Conservation (phyloP, 345 rosid genomes). For the Dipteronia sinensis region DNA sequence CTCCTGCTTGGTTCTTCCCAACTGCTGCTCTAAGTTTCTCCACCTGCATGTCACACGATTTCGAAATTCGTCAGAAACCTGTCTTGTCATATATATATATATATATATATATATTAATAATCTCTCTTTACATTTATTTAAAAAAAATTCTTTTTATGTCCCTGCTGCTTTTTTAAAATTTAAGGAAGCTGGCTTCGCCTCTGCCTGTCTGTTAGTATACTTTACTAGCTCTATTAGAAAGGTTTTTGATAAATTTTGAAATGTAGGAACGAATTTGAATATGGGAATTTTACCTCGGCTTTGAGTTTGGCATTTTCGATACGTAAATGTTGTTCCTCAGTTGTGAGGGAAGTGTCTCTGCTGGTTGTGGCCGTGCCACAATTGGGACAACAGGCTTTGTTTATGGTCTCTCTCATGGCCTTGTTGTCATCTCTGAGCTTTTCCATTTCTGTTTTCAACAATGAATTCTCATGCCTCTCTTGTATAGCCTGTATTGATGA, state of each 20-base stretch:
- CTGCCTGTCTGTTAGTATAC: too few relatives aligned
- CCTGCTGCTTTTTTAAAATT: too few relatives aligned
- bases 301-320: slow-evolving; percentile 88
- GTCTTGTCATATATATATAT: too few relatives aligned
- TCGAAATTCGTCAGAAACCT: not conserved
- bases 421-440: slow-evolving; percentile 85
- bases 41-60: slow-evolving; percentile 36
- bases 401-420: slow-evolving; percentile 78
- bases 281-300: slow-evolving; percentile 53
- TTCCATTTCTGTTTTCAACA: slow-evolving; percentile 82
- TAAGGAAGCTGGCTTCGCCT: too few relatives aligned
- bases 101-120: too few relatives aligned
- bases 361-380: slow-evolving; percentile 69
- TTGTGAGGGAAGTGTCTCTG: slow-evolving; percentile 43
- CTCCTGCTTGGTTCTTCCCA: slow-evolving; percentile 57
- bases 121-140: too few relatives aligned
- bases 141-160: too few relatives aligned
- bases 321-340: slow-evolving; percentile 71
- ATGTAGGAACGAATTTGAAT: too few relatives aligned
- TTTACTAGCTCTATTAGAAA: too few relatives aligned
- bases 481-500: slow-evolving; percentile 65
- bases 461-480: slow-evolving; percentile 92
- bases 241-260: not conserved
- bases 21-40: slow-evolving; percentile 70
- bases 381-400: slow-evolving; percentile 77